A percentile compares a stretch with the other conserved stretches of the same genome.
Evolutionary conservation across 257 asterid species (phyloP).

Genomic region (Coffea eugenioides): DNA sequence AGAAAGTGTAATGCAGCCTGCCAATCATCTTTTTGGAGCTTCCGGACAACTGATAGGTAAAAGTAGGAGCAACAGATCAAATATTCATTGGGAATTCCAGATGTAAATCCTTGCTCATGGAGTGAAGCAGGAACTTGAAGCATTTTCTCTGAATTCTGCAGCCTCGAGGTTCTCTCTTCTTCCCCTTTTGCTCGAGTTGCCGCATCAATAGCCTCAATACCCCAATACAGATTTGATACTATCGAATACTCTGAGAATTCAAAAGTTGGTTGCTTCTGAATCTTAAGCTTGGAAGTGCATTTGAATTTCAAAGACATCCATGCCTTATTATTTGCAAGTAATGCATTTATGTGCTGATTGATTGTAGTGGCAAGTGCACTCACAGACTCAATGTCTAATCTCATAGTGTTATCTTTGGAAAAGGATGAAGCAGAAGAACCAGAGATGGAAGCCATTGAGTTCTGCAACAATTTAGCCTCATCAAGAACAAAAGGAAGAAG

Average conservation of each 20-base stretch:
- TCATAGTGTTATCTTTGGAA: slow-evolving; percentile 32
- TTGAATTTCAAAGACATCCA: slow-evolving; percentile 42
- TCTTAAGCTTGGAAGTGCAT: slow-evolving; percentile 57
- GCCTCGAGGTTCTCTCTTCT: slow-evolving; percentile 34
- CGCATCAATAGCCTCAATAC: slow-evolving; percentile 50
- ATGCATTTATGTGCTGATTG: slow-evolving; percentile 40
- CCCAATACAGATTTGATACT: slow-evolving; percentile 80
- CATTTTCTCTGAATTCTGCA: slow-evolving; percentile 64
- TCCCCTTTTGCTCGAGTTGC: slow-evolving; percentile 31
- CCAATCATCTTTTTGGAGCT: slow-evolving; percentile 56
- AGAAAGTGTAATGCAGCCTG: slow-evolving; percentile 76
- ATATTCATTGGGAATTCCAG: slow-evolving; percentile 53
- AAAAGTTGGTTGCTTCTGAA: slow-evolving; percentile 47
- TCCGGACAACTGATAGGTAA: slow-evolving; percentile 54
- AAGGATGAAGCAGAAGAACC: slow-evolving; percentile 31
- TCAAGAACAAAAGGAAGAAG: slow-evolving; percentile 25
- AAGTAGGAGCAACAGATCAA: slow-evolving; percentile 60
- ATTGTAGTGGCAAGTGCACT: slow-evolving; percentile 39
- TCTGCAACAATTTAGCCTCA: slow-evolving; percentile 35
- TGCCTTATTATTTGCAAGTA: slow-evolving; percentile 36
- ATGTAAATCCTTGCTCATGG: slow-evolving; percentile 56
- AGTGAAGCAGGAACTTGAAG: slow-evolving; percentile 86
- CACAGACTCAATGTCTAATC: slow-evolving; percentile 50
- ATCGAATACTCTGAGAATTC: slow-evolving; percentile 73
- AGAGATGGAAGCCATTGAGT: slow-evolving; percentile 46